phyloP scores from a whole-genome alignment of 2,329 filamentous ascomycete species.

The Corynespora cassiicola region DNA sequence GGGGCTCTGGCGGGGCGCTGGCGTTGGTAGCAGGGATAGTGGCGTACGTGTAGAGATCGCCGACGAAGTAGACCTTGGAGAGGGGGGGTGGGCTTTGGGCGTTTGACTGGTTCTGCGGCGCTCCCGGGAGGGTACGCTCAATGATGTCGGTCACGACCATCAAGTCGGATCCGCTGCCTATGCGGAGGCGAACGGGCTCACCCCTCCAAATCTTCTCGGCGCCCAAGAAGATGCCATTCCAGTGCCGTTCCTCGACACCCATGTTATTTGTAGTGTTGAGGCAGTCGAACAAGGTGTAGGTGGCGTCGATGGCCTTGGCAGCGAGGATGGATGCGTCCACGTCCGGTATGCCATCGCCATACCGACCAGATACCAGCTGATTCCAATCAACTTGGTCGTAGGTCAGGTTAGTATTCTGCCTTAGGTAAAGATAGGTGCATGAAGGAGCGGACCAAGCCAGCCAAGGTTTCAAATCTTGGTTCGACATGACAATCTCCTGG shows the following conservation, averaged over 20 bases:
- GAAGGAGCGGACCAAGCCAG: conserved; percentile 63
- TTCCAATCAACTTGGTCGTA: conserved; percentile 62
- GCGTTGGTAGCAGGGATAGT: conserved; percentile 36
- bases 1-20: conserved; percentile 42
- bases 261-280: conserved; percentile 48
- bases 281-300: conserved; percentile 61
- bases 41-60: conserved; percentile 60
- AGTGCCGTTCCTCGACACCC: conserved; percentile 53
- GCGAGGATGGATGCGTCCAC: conserved; percentile 66
- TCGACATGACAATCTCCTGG: conserved; percentile 51
- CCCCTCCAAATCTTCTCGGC: conserved; percentile 67
- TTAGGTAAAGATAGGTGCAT: conserved; percentile 55
- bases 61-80: conserved; percentile 50
- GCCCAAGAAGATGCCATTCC: conserved; percentile 63
- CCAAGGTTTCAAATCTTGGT: conserved; percentile 60
- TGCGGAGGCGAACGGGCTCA: conserved; percentile 62
- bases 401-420: conserved; percentile 44
- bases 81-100: conserved; percentile 19
- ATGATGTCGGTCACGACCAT: conserved; percentile 55
- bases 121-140: conserved; percentile 39
- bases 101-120: conserved; percentile 15
- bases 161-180: conserved; percentile 55
- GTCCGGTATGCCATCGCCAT: conserved; percentile 56
- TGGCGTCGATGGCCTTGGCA: conserved; percentile 61
- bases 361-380: conserved; percentile 49